phyloP scores from a whole-genome alignment of 768 basidiomycete species.

The Hericium coralloides region DNA sequence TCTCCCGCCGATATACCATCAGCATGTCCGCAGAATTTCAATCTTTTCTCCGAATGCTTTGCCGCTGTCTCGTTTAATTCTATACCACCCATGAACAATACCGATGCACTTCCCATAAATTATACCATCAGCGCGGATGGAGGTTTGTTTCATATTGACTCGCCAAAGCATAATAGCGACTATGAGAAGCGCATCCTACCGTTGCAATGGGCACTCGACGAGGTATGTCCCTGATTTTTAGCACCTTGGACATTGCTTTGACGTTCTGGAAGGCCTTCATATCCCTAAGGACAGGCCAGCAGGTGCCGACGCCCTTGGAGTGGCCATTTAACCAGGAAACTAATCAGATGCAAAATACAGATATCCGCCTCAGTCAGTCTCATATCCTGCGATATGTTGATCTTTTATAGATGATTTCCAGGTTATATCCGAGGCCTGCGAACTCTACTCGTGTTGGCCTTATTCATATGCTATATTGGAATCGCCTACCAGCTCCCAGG shows the following conservation, averaged over 20 bases:
- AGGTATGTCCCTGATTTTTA: conserved; percentile 28
- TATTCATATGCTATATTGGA: conserved; percentile 65
- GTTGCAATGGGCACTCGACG: conserved; percentile 70
- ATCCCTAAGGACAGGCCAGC: conserved; percentile 50
- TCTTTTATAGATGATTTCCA: conserved; percentile 14
- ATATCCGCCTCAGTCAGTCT: conserved; percentile 46
- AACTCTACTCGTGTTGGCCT: conserved; percentile 53
- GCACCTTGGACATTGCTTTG: neutral
- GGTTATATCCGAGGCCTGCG: conserved; percentile 58
- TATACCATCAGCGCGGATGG: conserved; percentile 67
- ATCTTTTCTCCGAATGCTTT: conserved; percentile 59
- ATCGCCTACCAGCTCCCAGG: conserved; percentile 76
- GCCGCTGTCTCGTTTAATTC: conserved; percentile 56
- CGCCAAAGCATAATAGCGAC: conserved; percentile 55
- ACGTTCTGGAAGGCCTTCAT: conserved; percentile 52
- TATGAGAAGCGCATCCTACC: conserved; percentile 62
- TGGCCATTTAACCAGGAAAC: conserved; percentile 68
- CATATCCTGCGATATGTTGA: neutral
- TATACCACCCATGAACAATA: conserved; percentile 31
- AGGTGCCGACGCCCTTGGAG: conserved; percentile 49
- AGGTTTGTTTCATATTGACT: conserved; percentile 58
- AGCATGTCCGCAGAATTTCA: conserved; percentile 68
- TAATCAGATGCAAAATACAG: conserved; percentile 49
- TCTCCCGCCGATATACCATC: conserved; percentile 40
- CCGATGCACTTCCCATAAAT: conserved; percentile 32